These are phyloP conservation scores for Gymnopus androsaceus DNA, from an alignment of 1,284 basidiomycete genomes.

Conservation along the genomic window DNA sequence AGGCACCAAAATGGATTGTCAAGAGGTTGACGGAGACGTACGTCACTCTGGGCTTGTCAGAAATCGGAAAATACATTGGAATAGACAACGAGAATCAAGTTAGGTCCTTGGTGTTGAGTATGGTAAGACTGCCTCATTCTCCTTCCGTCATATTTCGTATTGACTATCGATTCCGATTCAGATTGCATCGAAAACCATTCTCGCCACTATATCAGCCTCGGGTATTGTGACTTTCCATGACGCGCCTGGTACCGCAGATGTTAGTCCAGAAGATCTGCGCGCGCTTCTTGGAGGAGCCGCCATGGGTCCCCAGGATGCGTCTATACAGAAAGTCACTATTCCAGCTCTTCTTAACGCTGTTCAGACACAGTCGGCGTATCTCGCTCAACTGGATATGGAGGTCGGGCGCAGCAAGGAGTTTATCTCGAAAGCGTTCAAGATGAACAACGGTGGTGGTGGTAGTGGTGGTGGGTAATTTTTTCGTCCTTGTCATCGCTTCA, in stretches of 20 bases:
- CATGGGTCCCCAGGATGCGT: no score
- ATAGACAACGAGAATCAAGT: constrained; percentile 36
- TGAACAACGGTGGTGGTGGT: background rate
- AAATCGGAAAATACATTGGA: constrained; percentile 52
- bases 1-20: constrained; percentile 73
- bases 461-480: background rate
- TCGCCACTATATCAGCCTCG: constrained; percentile 53
- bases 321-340: background rate
- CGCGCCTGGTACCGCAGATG: constrained; percentile 55
- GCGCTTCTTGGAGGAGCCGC: constrained; percentile 4
- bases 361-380: constrained; percentile 54
- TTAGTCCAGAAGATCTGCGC: constrained; percentile 6
- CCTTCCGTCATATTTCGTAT: background rate
- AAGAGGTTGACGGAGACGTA: constrained; percentile 79
- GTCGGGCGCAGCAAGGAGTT: constrained; percentile 67
- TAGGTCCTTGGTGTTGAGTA: constrained; percentile 64
- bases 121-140: constrained; percentile 50
- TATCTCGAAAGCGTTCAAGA: constrained; percentile 54
- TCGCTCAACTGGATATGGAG: constrained; percentile 57
- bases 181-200: constrained; percentile 72
- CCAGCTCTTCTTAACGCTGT: constrained; percentile 30
- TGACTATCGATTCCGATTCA: constrained; percentile 26
- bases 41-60: constrained; percentile 67
- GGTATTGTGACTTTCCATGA: constrained; percentile 76
- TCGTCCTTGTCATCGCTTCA: background rate